Evolutionary conservation across 768 basidiomycete genomes (phyloP).

Genomic region (Russula compacta): DNA sequence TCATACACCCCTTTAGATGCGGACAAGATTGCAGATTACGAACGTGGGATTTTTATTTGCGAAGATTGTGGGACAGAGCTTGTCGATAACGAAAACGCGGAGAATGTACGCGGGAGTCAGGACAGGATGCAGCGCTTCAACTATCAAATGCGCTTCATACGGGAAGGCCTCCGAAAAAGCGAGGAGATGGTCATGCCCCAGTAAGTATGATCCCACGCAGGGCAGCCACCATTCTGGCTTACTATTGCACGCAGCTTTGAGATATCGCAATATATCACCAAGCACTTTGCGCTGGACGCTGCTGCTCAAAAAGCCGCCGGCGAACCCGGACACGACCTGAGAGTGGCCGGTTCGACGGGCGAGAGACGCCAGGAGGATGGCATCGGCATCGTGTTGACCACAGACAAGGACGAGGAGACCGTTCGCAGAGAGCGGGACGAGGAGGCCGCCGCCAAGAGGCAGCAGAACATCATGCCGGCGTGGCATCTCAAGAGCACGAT

Average conservation of each 20-base stretch:
- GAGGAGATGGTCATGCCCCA: constrained; percentile 80
- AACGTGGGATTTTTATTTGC: constrained; percentile 61
- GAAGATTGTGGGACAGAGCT: constrained; percentile 84
- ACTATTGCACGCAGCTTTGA: constrained; percentile 49
- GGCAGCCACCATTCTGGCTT: background rate
- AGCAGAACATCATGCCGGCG: constrained; percentile 84
- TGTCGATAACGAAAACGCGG: constrained; percentile 85
- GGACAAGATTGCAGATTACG: constrained; percentile 71
- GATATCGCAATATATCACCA: constrained; percentile 73
- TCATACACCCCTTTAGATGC: constrained; percentile 82
- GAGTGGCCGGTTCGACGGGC: constrained; percentile 63
- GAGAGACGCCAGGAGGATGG: constrained; percentile 58
- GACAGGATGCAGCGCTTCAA: constrained; percentile 97
- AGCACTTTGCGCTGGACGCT: constrained; percentile 48
- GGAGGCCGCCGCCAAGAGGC: constrained; percentile 74
- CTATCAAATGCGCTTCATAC: constrained; percentile 77
- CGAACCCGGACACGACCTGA: constrained; percentile 46
- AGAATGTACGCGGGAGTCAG: constrained; percentile 75
- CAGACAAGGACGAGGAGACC: constrained; percentile 80
- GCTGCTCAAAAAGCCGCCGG: constrained; percentile 47
- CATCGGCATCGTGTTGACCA: constrained; percentile 77
- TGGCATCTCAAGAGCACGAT: constrained; percentile 98
- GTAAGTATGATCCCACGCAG: constrained; percentile 35
- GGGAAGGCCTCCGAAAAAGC: constrained; percentile 81
- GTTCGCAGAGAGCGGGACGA: constrained; percentile 64